Evolutionary conservation across 495 filamentous ascomycete genomes (phyloP).

Genomic region (Delitschia confertaspora): DNA sequence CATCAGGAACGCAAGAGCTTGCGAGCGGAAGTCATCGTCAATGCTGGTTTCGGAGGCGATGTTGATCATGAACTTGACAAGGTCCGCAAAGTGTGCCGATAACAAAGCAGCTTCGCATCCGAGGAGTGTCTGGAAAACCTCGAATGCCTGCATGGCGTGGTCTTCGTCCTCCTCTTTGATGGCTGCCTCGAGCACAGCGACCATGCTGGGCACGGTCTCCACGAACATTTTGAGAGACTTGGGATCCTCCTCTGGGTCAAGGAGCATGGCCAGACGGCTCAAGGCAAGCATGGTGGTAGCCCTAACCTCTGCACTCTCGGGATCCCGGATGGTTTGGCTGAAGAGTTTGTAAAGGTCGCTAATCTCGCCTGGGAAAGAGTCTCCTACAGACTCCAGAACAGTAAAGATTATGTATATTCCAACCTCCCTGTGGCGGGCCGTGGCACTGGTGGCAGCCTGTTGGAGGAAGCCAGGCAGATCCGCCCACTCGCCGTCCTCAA

Average conservation of each 20-base stretch:
- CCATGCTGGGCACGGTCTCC: conserved; percentile 75
- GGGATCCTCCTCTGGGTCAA: conserved; percentile 76
- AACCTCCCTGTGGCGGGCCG: conserved; percentile 75
- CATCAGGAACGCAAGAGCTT: conserved; percentile 88
- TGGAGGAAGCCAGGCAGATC: conserved; percentile 69
- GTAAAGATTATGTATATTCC: conserved; percentile 89
- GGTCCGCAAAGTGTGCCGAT: conserved; percentile 75
- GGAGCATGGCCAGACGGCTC: conserved; percentile 74
- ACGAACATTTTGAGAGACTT: conserved; percentile 64
- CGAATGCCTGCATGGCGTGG: conserved; percentile 77
- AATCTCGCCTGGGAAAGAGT: conserved; percentile 67
- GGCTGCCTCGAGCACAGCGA: conserved; percentile 73
- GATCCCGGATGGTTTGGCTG: conserved; percentile 76
- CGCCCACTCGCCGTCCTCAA: conserved; percentile 77
- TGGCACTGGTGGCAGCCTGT: conserved; percentile 59
- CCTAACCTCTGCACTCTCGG: conserved; percentile 81
- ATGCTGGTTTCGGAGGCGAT: conserved; percentile 63
- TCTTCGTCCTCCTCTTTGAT: conserved; percentile 76
- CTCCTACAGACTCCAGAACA: conserved; percentile 74
- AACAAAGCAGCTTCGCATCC: conserved; percentile 81
- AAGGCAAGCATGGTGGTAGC: conserved; percentile 93
- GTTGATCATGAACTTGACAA: conserved; percentile 90
- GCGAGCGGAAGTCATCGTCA: conserved; percentile 75
- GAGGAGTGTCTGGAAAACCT: conserved; percentile 93
- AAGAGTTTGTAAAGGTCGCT: conserved; percentile 74